Percentiles rank a stretch among this genome's conserved stretches.
Evolutionary conservation across 108 stramenopile genomes (phyloP).

Genomic region (Pseudonitzschia delicatissima): DNA sequence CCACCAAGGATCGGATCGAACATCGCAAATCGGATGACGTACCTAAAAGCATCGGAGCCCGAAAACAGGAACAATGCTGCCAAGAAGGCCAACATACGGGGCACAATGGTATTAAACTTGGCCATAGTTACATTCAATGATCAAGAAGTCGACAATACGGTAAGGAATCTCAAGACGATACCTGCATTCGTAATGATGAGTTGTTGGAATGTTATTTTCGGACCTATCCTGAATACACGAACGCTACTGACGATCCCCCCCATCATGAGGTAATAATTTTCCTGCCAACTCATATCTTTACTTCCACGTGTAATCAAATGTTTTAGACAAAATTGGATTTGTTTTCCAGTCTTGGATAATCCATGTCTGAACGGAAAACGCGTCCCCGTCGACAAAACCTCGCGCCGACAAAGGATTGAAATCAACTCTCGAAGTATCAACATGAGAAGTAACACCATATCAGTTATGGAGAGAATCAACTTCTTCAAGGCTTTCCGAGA

Average conservation of each 20-base stretch:
- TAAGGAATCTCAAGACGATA: too few species aligned
- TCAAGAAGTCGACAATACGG: background rate
- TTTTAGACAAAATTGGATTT: too few species aligned
- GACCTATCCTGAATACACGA: background rate
- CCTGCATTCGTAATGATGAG: too few species aligned
- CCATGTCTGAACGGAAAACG: too few species aligned
- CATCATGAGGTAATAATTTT: background rate
- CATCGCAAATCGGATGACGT: background rate
- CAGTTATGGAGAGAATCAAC: too few species aligned
- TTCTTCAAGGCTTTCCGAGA: too few species aligned
- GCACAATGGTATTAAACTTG: background rate
- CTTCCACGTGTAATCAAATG: constrained; percentile 11
- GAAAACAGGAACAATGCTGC: background rate
- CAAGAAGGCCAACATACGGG: background rate
- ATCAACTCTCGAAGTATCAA: too few species aligned
- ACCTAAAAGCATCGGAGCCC: constrained; percentile 1
- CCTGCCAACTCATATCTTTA: too few species aligned
- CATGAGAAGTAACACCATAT: too few species aligned
- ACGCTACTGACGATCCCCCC: background rate
- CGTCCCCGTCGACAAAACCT: too few species aligned
- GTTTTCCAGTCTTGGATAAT: too few species aligned
- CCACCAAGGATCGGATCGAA: background rate
- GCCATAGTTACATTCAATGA: background rate
- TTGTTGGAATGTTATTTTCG: background rate
- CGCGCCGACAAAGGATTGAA: too few species aligned